Evolutionary conservation across 1,284 basidiomycete genomes (phyloP).

Genomic region (Sphagnurus paluster): DNA sequence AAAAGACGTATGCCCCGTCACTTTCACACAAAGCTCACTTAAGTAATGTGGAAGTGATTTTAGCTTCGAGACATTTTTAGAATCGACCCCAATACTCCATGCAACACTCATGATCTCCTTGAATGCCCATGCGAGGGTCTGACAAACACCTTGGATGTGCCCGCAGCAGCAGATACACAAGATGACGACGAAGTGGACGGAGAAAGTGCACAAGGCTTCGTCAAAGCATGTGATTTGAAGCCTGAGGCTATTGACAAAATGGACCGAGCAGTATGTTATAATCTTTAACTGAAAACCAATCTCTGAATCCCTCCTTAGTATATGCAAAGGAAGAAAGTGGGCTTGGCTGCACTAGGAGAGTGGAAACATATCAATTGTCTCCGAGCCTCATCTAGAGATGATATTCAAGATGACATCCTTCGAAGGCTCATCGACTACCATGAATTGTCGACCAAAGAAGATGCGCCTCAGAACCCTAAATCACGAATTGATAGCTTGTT

Average conservation of each 20-base stretch:
- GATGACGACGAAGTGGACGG: constrained; percentile 35
- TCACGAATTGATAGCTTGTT: constrained; percentile 35
- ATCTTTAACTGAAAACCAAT: neutral
- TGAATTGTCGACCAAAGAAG: constrained; percentile 21
- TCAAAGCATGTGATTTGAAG: constrained; percentile 72
- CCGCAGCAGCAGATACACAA: constrained; percentile 20
- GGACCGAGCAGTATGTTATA: constrained; percentile 51
- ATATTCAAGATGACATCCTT: constrained; percentile 65
- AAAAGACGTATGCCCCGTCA: constrained; percentile 69
- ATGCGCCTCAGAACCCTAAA: constrained; percentile 19
- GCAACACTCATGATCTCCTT: constrained; percentile 90
- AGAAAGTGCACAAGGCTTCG: constrained; percentile 52
- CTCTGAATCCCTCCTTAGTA: constrained; percentile 43
- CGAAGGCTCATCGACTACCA: constrained; percentile 48
- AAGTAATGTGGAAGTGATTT: constrained; percentile 4
- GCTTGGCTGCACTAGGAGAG: constrained; percentile 79
- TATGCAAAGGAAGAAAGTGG: constrained; percentile 70
- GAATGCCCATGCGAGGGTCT: constrained; percentile 65
- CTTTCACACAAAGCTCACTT: neutral
- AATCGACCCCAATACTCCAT: constrained; percentile 76
- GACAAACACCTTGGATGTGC: constrained; percentile 20
- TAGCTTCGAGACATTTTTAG: constrained; percentile 91
- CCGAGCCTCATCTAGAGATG: constrained; percentile 39
- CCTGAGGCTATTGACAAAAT: constrained; percentile 46
- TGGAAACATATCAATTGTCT: constrained; percentile 89